These are phyloP conservation scores for Cephalotrichum gorgonifer DNA, from an alignment of 2,329 filamentous ascomycete species.

Conservation along the genomic window DNA sequence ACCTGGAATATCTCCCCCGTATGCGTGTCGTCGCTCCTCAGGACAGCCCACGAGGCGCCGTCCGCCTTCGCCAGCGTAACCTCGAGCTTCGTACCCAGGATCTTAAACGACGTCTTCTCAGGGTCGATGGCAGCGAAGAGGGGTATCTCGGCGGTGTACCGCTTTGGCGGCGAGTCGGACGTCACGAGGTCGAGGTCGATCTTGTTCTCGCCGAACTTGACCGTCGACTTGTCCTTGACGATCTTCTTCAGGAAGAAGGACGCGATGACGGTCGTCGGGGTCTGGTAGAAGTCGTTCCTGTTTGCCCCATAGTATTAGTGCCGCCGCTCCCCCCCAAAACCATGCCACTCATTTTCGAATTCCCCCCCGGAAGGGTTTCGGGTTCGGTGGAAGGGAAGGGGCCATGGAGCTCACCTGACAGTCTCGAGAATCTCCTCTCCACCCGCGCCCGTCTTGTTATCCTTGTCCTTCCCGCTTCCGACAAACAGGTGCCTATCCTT, in stretches of 20 bases:
- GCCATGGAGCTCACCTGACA: slow-evolving; percentile 56
- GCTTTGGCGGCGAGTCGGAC: slow-evolving; percentile 64
- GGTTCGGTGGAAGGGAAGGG: background rate
- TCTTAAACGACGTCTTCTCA: slow-evolving; percentile 64
- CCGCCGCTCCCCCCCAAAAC: background rate
- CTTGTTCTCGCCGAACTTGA: slow-evolving; percentile 54
- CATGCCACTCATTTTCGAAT: no score
- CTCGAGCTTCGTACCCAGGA: slow-evolving; percentile 85
- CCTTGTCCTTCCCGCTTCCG: slow-evolving; percentile 61
- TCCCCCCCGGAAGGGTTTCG: no score
- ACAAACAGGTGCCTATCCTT: slow-evolving; percentile 79
- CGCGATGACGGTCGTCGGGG: slow-evolving; percentile 70
- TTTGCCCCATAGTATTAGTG: background rate
- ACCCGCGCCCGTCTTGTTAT: slow-evolving; percentile 25
- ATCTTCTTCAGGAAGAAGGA: slow-evolving; percentile 98
- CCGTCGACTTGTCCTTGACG: slow-evolving; percentile 64
- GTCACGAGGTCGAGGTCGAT: slow-evolving; percentile 79
- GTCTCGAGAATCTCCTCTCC: slow-evolving; percentile 69
- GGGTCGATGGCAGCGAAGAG: slow-evolving; percentile 70
- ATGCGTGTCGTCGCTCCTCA: slow-evolving; percentile 63
- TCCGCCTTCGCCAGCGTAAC: slow-evolving; percentile 63
- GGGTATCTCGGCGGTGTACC: slow-evolving; percentile 63
- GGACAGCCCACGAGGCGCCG: slow-evolving; percentile 71
- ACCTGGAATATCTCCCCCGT: slow-evolving; percentile 79
- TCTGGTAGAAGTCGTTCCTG: slow-evolving; percentile 87